Base-by-base conservation (phyloP, 805 yeast genomes). In the Clavispora carvajalis region DNA sequence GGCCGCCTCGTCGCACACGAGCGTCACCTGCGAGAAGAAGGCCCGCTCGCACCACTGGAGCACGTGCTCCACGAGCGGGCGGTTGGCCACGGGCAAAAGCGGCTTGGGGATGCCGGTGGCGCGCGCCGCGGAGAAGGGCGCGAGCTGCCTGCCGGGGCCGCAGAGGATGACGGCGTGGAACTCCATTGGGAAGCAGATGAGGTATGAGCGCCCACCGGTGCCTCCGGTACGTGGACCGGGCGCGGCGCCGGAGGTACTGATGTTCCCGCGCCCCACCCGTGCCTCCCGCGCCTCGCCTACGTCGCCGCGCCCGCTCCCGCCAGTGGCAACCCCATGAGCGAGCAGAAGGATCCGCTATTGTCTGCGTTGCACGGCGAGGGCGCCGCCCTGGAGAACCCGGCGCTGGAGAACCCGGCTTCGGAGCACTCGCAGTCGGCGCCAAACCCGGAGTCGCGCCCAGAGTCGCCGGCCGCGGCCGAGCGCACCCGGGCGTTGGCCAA, bases 21-120 rank as follows among this genome's bases (percentile, higher is more conserved):
- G 71, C 16, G 85, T 78, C 35, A 85, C 75, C 34, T 76, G 76
- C 34, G 76, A 76, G 62, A 90, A 90, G 44, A 81, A 81, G 2
- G 95, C 96, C 56, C 74, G 73, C 54, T 81, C 89, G 69, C 98
- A 90, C 98, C 98, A 93, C 51, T 85, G 90, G 25, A 93, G 69
- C 2, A 85, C 95, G 57, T 87, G 85, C 53, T 82, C 82, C 33
- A 93, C 67, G 88, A 93, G 82, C 11, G 96, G 95, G 54, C 76
- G 76, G 59, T 90, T 90, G 7, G 93, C 98, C 25, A 93, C 71
- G 2, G 98, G 98, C 33, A 95, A 63, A 36, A 90, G 67, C 0
- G 97, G 95, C 65, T 93, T 93, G 7, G 95, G 77, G 6, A 75
- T 58, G 13, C 93, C 90, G 2, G 83, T 69, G 12, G 77, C 73